A percentile compares a stretch with the other conserved stretches of the same genome.
Conservation (phyloP, 2,329 filamentous ascomycete species). For the Claviceps sp. region DNA sequence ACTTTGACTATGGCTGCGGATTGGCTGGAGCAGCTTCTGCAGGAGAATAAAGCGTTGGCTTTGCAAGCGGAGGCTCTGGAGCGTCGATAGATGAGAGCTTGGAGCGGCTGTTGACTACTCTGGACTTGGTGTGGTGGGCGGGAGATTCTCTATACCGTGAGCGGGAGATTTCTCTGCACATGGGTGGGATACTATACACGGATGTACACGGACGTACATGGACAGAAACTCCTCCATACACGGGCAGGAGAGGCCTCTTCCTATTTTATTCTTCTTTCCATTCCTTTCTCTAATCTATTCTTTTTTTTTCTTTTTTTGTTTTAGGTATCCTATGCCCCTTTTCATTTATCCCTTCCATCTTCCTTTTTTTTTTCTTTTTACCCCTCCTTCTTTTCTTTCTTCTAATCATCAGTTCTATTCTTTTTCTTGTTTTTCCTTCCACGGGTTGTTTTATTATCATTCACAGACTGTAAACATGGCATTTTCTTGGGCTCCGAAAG, state of each 20-base stretch:
- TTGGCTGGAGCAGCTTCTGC: constrained; percentile 61
- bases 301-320: no score
- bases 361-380: background rate
- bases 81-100: background rate
- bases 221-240: no score
- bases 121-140: no score
- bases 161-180: no score
- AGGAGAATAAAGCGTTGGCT: constrained; percentile 50
- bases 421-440: background rate
- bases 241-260: no score
- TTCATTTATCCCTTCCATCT: background rate
- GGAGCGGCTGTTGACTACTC: no score
- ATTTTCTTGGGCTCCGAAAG: background rate
- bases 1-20: constrained; percentile 63
- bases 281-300: no score
- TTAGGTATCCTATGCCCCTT: no score
- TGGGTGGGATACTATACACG: no score
- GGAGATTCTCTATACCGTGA: no score
- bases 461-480: background rate
- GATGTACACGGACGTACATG: no score
- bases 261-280: no score
- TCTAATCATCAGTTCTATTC: background rate
- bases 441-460: background rate
- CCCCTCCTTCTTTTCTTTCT: background rate
- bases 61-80: constrained; percentile 2